phyloP scores from a whole-genome alignment of 1,284 basidiomycete genomes.

The Pisolithus thermaeus region DNA sequence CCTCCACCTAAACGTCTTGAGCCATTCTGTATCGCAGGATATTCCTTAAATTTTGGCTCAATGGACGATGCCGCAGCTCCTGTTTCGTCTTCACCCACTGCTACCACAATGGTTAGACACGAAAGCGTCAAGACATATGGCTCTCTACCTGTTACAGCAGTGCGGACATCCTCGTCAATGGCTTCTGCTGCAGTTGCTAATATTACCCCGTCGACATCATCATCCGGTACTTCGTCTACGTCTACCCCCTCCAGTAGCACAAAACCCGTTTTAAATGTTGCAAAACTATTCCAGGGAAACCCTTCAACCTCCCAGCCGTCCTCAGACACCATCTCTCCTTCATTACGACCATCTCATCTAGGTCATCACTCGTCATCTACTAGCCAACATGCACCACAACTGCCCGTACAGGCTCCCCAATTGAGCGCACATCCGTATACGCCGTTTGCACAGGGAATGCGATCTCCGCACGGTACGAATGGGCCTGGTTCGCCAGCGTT shows the following conservation, averaged over 20 bases:
- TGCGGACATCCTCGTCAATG: conserved; percentile 28
- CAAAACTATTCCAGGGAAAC: conserved; percentile 61
- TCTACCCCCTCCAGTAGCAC: conserved; percentile 24
- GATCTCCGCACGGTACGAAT: conserved; percentile 37
- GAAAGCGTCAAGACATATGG: conserved; percentile 79
- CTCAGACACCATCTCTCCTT: conserved; percentile 34
- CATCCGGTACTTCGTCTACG: conserved; percentile 23
- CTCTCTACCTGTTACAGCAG: conserved; percentile 43
- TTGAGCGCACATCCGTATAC: conserved; percentile 40
- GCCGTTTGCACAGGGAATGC: conserved; percentile 41
- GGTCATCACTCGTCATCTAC: conserved; percentile 34
- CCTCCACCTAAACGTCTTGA: neutral
- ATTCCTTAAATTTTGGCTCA: conserved; percentile 76
- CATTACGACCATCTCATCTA: conserved; percentile 39
- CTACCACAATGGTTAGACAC: conserved; percentile 56
- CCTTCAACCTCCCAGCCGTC: conserved; percentile 24
- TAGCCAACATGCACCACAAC: conserved; percentile 35
- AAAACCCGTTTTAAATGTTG: conserved; percentile 37
- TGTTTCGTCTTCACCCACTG: conserved; percentile 64
- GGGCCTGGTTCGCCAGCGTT: conserved; percentile 63
- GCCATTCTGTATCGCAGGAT: conserved; percentile 33
- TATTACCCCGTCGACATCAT: conserved; percentile 13
- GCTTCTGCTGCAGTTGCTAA: conserved; percentile 12
- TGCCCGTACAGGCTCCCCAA: conserved; percentile 38
- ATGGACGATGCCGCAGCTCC: conserved; percentile 68